Base-by-base conservation (phyloP, 352 stramenopile genomes). In the Hyaloperonospora arabidopsidis region DNA sequence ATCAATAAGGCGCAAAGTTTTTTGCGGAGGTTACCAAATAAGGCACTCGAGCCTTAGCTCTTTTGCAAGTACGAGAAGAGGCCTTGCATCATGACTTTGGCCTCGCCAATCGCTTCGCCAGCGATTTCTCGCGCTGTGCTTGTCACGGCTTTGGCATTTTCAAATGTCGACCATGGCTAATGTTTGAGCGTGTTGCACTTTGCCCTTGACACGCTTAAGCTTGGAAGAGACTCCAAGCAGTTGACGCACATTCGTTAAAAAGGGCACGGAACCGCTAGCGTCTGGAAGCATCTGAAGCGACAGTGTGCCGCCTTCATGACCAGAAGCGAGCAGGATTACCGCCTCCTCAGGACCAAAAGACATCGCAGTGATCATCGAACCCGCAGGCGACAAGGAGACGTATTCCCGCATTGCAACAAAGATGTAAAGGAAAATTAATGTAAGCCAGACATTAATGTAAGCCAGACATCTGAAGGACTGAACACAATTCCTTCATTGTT, bases 151-250 rank as follows among this genome's bases (percentile, higher is more conserved):
- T 89, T 89, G 13, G 84, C 84, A 29, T 83, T 93, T 45, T 76
- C 84, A 0, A 93, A 53, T 2, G 84, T 93, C 1, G 79, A 89
- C n/a, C 67, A 87, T 78, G 10, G 83, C 84, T 10, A 95, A 61
- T 12, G 73, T 90, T 52, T 95, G 83, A n/a, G 84, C 84, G 43
- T 95, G 84, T 53, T 93, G 83, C 32, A 95, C 83, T 0, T 83
- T 93, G 14, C 81, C 84, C 47, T 91, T 92, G 32, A 95, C 83
- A 34, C 87, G 85, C 55, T 95, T 93, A 25, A 93, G 68, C 52
- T 86, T 89, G 11, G 83, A 83, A 43, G 72, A 90, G 15, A 94
- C 74, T 8, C 80, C 82, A 0, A 94, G 67, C 21, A 93, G 61
- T 18, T 80, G 76, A 15, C 84, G 71, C 14, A 93, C 63, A 36